Evolutionary conservation across 164 flowering plant genomes (phyloP).

Genomic region (Cinnamomum micranthum): DNA sequence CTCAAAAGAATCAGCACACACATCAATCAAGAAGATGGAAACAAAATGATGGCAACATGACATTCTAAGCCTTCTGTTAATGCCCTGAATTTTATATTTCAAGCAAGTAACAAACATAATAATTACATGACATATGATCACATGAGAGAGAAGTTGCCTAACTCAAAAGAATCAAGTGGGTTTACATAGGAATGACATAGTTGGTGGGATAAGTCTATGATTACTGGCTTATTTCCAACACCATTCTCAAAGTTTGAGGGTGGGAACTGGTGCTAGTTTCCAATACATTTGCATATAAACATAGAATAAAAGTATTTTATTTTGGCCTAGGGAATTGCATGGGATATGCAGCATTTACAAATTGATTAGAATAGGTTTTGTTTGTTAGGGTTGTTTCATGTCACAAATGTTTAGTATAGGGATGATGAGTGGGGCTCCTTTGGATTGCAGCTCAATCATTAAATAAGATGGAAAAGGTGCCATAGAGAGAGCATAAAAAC

Average conservation of each 20-base stretch:
- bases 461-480: slow-evolving; percentile 1
- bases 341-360: not conserved
- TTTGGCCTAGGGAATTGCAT: slow-evolving; percentile 9
- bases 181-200: not conserved
- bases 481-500: slow-evolving; percentile 4
- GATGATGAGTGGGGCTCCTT: slow-evolving; percentile 9
- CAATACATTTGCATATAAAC: slow-evolving; percentile 1
- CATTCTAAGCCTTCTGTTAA: not conserved
- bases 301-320: not conserved
- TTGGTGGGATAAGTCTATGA: not conserved
- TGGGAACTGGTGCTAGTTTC: slow-evolving; percentile 3
- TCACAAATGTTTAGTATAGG: slow-evolving; percentile 7
- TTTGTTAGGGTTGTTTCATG: slow-evolving; percentile 11
- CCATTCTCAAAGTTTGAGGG: slow-evolving; percentile 2
- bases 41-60: not conserved
- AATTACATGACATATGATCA: slow-evolving; percentile 9
- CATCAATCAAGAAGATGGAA: too few relatives aligned
- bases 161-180: not conserved
- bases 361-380: slow-evolving; percentile 3
- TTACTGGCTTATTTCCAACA: not conserved
- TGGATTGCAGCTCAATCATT: slow-evolving; percentile 17
- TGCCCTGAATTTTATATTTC: not conserved
- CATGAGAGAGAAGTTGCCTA: not conserved
- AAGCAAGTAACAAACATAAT: slow-evolving; percentile 6
- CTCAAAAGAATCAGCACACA: not conserved